Base-by-base conservation (phyloP, 257 asterid genomes). In the Petunia axillaris region DNA sequence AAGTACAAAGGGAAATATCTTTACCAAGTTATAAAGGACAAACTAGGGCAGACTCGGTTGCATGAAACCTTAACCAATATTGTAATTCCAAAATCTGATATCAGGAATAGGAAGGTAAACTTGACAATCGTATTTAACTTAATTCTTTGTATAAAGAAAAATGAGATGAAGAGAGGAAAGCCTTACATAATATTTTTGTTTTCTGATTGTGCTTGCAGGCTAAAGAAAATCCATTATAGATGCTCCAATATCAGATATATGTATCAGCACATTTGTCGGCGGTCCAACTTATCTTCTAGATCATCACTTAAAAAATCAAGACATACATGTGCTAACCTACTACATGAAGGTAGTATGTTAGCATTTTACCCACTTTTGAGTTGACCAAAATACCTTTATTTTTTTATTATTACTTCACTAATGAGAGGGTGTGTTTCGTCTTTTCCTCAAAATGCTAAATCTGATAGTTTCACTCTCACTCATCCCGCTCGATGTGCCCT, bases 311-410 rank as follows among this genome's bases (percentile, higher is more conserved):
- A 85, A 41, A 44, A 87, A 64, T 52, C 43, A 65, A 39, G 85
- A 50, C 55, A n/a, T n/a, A n/a, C n/a, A n/a, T n/a, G n/a, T n/a
- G n/a, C n/a, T n/a, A n/a, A n/a, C n/a, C n/a, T n/a, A n/a, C n/a
- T n/a, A n/a, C 62, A 43, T 0, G 39, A 81, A 16, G 93, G 90
- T 38, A 62, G 84, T 0, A 2, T 54, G 0, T 55, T 80, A 35
- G 85, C 81, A 1, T 90, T 81, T 85, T 74, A 90, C 62, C 89
- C 88, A 0, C 36, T 88, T 3, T 91, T 88, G 54, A 92, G 94
- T 10, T 87, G 86, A 15, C 94, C 37, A 87, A 90, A 75, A 90
- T 88, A 85, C 94, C 94, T n/a, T n/a, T n/a, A n/a, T n/a, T n/a
- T n/a, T n/a, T n/a, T n/a, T n/a, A n/a, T n/a, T n/a, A n/a, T n/a